Evolutionary conservation across 2,329 filamentous ascomycete genomes (phyloP), one percentile per base, ranked within the genome.

Genomic region (Trichoderma cornu-damae): DNA sequence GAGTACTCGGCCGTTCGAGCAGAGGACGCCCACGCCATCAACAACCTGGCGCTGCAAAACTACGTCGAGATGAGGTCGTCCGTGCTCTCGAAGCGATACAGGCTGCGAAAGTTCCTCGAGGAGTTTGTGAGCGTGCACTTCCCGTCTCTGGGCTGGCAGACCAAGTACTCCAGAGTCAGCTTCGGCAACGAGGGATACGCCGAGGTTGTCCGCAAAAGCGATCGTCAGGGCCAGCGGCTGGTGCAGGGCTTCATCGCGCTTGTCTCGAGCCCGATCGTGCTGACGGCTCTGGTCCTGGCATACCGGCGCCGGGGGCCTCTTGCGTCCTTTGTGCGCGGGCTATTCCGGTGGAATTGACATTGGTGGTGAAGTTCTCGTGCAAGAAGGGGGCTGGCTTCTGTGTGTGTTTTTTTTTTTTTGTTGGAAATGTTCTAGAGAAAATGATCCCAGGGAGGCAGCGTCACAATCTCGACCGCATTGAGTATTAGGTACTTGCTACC

Each of bases 111-210:
- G 73, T 85, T 78, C 62, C 75, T 96, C 12, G 94, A 99, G 68
- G 94, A 99, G 75, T 83, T 81, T 32, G 75, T 97, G 52, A 89
- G 87, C 52, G 81, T 88, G 12, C 86, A 88, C 65, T 67, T 95
- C 2, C 94, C 94, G 0, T 75, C 79, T 24, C 73, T 92, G 11
- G 94, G 93, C 0, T 96, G 93, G 86, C 85, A 87, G 68, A 99
- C 94, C 2, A 90, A 96, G 73, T 99, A 99, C 69, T 85, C 88
- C 1, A 82, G 93, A 18, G 87, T 99, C 7, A 96, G 91, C 64
- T 99, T 99, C 70, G 90, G 90, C 59, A 96, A 96, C 66, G 88
- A 96, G 73, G 78, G 89, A 18, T 99, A 99, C 71, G 89, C 88
- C 0, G 87, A 95, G 60, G 88, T 97, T 3, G 80, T 90, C 32